Conservation (phyloP, 768 basidiomycete genomes). For the Collybia nuda region DNA sequence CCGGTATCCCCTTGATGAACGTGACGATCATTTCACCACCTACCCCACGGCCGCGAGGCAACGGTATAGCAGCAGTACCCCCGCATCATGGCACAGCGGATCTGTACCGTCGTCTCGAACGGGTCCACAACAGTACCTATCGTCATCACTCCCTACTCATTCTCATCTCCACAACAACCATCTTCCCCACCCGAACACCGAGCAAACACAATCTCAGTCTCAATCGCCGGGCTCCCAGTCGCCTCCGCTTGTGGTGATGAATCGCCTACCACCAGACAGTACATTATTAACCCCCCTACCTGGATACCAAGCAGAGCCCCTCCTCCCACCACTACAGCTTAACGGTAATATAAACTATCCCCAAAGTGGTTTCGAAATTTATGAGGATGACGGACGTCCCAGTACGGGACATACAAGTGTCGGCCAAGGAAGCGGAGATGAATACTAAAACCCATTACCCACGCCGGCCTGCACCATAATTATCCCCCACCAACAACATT, state of each 20-base stretch:
- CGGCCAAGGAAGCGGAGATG: slow-evolving; percentile 29
- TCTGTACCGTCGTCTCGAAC: slow-evolving; percentile 20
- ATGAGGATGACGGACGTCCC: slow-evolving; percentile 38
- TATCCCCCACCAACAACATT: neutral
- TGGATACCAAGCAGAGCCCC: slow-evolving; percentile 49
- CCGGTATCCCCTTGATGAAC: slow-evolving; percentile 28
- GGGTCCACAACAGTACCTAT: slow-evolving; percentile 19
- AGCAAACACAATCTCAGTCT: slow-evolving; percentile 12
- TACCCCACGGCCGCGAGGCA: slow-evolving; percentile 31
- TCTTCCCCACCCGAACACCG: slow-evolving; percentile 25
- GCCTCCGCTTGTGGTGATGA: slow-evolving; percentile 20
- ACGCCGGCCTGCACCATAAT: neutral
- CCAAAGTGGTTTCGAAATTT: slow-evolving; percentile 32
- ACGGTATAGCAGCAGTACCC: slow-evolving; percentile 15
- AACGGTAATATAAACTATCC: slow-evolving; percentile 21
- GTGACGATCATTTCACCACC: slow-evolving; percentile 25
- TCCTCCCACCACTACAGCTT: slow-evolving; percentile 31
- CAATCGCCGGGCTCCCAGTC: slow-evolving; percentile 20
- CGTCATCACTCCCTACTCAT: slow-evolving; percentile 25
- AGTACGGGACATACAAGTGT: slow-evolving; percentile 40
- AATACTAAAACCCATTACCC: slow-evolving; percentile 14
- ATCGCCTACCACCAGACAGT: slow-evolving; percentile 60
- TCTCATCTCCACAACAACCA: slow-evolving; percentile 25
- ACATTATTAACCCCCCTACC: slow-evolving; percentile 72
- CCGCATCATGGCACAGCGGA: slow-evolving; percentile 35